A percentile compares a stretch with the other conserved stretches of the same genome.
Conservation (phyloP, 768 basidiomycete species). For the Phlegmacium glaucopus region DNA sequence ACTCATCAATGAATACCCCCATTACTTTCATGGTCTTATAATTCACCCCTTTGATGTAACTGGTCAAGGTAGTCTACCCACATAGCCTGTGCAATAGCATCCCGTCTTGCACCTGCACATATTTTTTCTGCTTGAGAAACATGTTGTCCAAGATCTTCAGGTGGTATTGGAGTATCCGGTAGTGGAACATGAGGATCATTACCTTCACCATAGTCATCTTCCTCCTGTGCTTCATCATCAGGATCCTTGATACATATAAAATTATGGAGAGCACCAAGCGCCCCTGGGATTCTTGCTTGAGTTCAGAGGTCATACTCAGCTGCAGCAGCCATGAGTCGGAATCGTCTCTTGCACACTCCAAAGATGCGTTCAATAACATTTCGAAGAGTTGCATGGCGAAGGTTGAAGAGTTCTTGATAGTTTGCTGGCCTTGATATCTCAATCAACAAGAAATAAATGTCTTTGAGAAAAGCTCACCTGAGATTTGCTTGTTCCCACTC, state of each 20-base stretch:
- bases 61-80: slow-evolving; percentile 9
- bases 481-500: slow-evolving; percentile 24
- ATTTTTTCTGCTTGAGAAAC: slow-evolving; percentile 6
- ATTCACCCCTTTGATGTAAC: slow-evolving; percentile 1
- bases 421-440: slow-evolving; percentile 20
- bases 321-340: slow-evolving; percentile 12
- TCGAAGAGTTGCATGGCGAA: slow-evolving; percentile 24
- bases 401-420: slow-evolving; percentile 28
- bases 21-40: no score
- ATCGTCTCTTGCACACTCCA: slow-evolving; percentile 23
- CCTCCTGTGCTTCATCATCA: slow-evolving; percentile 7
- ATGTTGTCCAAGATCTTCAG: slow-evolving; percentile 7
- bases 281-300: slow-evolving; percentile 20
- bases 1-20: no score
- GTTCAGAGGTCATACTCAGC: slow-evolving; percentile 17
- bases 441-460: slow-evolving; percentile 8
- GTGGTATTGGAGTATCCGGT: slow-evolving; percentile 1
- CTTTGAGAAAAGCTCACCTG: slow-evolving; percentile 17
- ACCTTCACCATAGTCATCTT: slow-evolving; percentile 2
- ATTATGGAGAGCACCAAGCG: slow-evolving; percentile 23
- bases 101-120: slow-evolving; percentile 5
- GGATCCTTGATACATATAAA: slow-evolving; percentile 23
- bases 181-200: not conserved
- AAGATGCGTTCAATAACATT: no score
- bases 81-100: slow-evolving; percentile 15